Percentiles rank a stretch among this genome's conserved stretches.
Conservation (phyloP, 192 early-diverging fungal genomes). For the Podila epigama region DNA sequence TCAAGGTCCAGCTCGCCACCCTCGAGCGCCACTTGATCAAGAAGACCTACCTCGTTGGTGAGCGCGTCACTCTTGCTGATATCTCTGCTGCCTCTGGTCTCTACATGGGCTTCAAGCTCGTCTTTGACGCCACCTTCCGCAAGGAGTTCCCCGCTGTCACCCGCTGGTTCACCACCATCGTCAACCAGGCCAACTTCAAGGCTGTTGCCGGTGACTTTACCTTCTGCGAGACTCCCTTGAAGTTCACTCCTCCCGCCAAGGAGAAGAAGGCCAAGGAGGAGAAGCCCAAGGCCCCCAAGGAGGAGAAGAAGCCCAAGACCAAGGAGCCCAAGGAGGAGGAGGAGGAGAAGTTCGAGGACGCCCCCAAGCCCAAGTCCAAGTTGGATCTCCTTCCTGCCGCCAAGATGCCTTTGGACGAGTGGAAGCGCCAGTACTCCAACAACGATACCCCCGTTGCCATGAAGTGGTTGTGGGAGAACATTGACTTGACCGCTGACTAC, state of each 20-base stretch:
- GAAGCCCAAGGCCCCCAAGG: conserved; percentile 53
- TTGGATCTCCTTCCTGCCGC: conserved; percentile 87
- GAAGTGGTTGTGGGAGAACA: conserved; percentile 96
- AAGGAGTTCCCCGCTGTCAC: conserved; percentile 85
- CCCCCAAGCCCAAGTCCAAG: conserved; percentile 91
- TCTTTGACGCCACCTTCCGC: conserved; percentile 83
- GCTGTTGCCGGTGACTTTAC: conserved; percentile 75
- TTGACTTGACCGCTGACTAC: conserved; percentile 81
- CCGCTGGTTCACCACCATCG: conserved; percentile 91
- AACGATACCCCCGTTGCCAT: conserved; percentile 89
- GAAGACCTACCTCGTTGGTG: conserved; percentile 95
- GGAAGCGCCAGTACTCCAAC: conserved; percentile 99
- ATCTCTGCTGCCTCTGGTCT: conserved; percentile 72
- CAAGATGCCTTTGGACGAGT: conserved; percentile 85
- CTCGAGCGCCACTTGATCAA: conserved; percentile 82
- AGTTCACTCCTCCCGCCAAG: conserved; percentile 63
- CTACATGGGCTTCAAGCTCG: conserved; percentile 51
- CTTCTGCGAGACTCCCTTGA: conserved; percentile 68
- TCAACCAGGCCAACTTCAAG: conserved; percentile 88
- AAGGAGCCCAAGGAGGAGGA: conserved; percentile 61
- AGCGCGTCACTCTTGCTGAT: conserved; percentile 92
- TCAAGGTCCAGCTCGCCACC: conserved; percentile 66
- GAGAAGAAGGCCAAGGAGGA: conserved; percentile 71
- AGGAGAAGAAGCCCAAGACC: conserved; percentile 58
- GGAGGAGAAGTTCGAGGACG: conserved; percentile 69